Percentiles rank a stretch among this genome's conserved stretches.
phyloP scores from a whole-genome alignment of 495 filamentous ascomycete species.

The Xylaria curta region DNA sequence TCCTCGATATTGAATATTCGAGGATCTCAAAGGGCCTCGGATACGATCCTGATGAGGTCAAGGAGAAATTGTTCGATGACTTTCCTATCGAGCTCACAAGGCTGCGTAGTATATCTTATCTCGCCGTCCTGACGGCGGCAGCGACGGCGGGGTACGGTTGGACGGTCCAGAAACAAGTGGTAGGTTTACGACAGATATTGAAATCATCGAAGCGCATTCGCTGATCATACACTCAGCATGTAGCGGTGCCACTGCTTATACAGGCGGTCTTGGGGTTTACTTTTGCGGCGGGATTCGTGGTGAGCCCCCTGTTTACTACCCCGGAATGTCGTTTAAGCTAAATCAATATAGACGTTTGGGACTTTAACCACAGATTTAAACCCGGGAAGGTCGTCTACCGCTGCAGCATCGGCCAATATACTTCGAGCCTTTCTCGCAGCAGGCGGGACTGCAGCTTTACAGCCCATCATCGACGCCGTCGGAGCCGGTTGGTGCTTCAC shows the following conservation, averaged over 20 bases:
- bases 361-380: slow-evolving; percentile 21
- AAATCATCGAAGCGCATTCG: background rate
- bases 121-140: background rate
- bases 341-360: background rate
- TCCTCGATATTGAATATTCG: background rate
- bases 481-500: slow-evolving; percentile 32
- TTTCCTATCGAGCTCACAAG: background rate
- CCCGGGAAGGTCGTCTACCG: slow-evolving; percentile 26
- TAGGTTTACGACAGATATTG: slow-evolving; percentile 16
- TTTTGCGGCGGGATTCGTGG: slow-evolving; percentile 5
- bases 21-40: background rate
- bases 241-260: background rate
- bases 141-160: slow-evolving; percentile 5
- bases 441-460: slow-evolving; percentile 25
- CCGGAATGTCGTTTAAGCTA: background rate
- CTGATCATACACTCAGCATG: background rate
- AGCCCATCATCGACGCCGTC: slow-evolving; percentile 30
- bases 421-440: slow-evolving; percentile 28
- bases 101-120: slow-evolving; percentile 26
- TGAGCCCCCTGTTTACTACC: background rate
- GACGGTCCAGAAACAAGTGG: slow-evolving; percentile 17
- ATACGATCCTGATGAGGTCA: background rate
- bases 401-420: slow-evolving; percentile 30
- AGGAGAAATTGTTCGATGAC: background rate
- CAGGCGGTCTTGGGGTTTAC: background rate